Evolutionary conservation across 352 stramenopile species (phyloP), one percentile per base, ranked within the genome.

Genomic region (Phytophthora pinifolia): DNA sequence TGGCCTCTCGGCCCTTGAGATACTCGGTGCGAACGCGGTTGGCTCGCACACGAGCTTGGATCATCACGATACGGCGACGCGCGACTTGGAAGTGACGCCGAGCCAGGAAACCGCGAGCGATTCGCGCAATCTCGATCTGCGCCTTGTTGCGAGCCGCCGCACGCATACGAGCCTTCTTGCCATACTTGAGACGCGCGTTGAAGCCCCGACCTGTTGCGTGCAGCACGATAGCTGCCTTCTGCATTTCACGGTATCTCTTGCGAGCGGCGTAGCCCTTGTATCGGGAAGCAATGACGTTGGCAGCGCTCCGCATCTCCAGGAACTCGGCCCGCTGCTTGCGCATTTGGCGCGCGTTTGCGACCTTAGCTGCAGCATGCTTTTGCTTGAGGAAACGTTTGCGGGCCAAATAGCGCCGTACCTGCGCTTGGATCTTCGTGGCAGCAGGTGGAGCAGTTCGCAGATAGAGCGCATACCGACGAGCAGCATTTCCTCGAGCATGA

Each of bases 21-120:
- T 96, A 96, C 49, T 90, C 79, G 1, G 82, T 92, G 13, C 86
- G 86, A 49, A 96, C 86, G 20, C 86, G 83, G 55, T 96, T 94
- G 4, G 86, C 86, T 27, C 86, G 86, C 8, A 94, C 80, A 10
- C 83, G 83, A 6, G 86, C 86, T 65, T 96, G 86, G 25, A 96
- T 92, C 81, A 93, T 92, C 61, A 93, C 79, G 50, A 96, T 79
- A 15, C 79, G 82, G 7, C 66, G 65, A 13, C 73, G 68, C 29
- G 80, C 66, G 3, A 72, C 52, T 44, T 80, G 66, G 54, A 85
- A 94, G 13, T 64, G 51, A 15, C 74, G 67, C 10, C 80, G 64
- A 6, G 82, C 86, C 6, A 94, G 20, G 44, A 90, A 90, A 0
- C 86, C 86, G 20, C 86, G 86, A 57, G 76, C 58, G 8, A 93